Base-by-base conservation (phyloP, 257 asterid genomes). In the Anisodus acutangulus region DNA sequence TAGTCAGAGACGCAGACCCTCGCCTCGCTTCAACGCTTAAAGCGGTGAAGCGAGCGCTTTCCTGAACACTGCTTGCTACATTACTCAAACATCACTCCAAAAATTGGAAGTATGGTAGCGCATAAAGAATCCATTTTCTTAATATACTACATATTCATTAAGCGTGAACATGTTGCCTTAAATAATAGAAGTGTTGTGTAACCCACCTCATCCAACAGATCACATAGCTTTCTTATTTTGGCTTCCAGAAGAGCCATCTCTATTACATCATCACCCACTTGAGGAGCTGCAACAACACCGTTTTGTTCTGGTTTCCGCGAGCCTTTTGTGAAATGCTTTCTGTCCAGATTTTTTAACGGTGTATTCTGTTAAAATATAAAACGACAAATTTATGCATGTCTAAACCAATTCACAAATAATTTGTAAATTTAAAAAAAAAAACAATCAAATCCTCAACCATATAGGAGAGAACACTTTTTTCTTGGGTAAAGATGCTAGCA, bases 181-280 rank as follows among this genome's bases (percentile, higher is more conserved):
- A 62, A 78, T 53, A 15, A 78, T 31, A 76, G 0, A 76, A 76
- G 26, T 12, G 15, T 83, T 78, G 13, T 66, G 41, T 49, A 51
- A 87, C 85, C 39, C 78, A 96, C 99, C 91, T 97, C 99, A 81
- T 87, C 85, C 91, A 97, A 85, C 83, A 95, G 90, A 83, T 93
- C 96, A 86, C 99, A 97, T 53, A 93, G 85, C 92, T 90, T 95
- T 83, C 82, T 90, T 87, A 97, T 81, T 87, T 97, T 95, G 85
- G 92, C 95, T 90, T 97, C 99, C 87, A 93, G 90, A 87, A 97
- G 87, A 47, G 97, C 98, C 79, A 95, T 88, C 85, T 91, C 99
- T 91, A 91, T 93, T 9, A 88, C 93, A 87, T 92, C 96, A 84
- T 91, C 92, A 84, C 88, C 87, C 60, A 90, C 83, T 53, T 84